phyloP scores from a whole-genome alignment of 2,329 filamentous ascomycete species.

The Hymenoscyphus fraxineus region DNA sequence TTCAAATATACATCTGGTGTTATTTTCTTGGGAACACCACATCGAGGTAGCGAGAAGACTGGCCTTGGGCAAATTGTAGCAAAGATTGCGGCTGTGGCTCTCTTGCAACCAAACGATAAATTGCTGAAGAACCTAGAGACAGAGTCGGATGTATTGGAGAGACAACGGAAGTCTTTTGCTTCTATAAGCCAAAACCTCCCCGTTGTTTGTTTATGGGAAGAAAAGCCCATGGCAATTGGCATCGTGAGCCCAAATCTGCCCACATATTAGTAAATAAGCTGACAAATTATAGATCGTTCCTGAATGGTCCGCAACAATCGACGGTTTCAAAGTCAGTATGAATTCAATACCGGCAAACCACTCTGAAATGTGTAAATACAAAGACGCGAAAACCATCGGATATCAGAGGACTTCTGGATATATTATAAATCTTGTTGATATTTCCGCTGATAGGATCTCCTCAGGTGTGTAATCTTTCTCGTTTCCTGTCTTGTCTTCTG shows the following conservation, averaged over 20 bases:
- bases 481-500: neutral
- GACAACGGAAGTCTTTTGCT: constrained; percentile 5
- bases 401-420: constrained; percentile 4
- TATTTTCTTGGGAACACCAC: constrained; percentile 6
- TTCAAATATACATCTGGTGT: neutral
- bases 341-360: neutral
- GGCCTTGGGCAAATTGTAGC: neutral
- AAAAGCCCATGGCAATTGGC: constrained; percentile 5
- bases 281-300: neutral
- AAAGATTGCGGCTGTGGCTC: neutral
- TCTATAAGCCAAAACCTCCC: neutral
- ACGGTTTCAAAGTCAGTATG: constrained; percentile 1
- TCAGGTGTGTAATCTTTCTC: neutral
- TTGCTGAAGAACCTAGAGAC: constrained; percentile 1
- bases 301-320: constrained; percentile 3
- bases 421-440: constrained; percentile 2
- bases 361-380: constrained; percentile 8
- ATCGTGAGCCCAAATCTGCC: neutral
- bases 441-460: neutral
- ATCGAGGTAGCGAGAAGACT: constrained; percentile 1
- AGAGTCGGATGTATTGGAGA: constrained; percentile 6
- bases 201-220: constrained; percentile 1
- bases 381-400: neutral
- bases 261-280: neutral
- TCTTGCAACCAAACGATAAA: neutral